These are phyloP conservation scores for Lycium ferocissimum DNA, from an alignment of 257 asterid species.

Conservation along the genomic window DNA sequence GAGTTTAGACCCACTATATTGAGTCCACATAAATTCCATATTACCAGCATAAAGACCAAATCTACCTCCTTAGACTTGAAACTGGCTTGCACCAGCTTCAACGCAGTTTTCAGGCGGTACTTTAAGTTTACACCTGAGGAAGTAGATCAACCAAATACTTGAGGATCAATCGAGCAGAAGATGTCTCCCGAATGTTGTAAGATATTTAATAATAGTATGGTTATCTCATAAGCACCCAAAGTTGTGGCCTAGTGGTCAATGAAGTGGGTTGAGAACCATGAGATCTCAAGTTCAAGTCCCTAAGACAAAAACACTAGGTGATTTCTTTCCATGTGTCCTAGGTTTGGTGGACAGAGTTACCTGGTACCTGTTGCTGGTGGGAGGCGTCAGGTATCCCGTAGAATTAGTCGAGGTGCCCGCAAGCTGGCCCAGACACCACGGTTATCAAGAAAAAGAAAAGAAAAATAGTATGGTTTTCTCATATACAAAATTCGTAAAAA, in stretches of 20 bases:
- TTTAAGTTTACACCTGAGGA: not conserved
- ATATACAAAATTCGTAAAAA: not conserved
- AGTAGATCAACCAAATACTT: not conserved
- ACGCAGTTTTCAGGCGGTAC: not conserved
- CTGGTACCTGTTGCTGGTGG: too few species aligned
- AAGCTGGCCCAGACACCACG: too few species aligned
- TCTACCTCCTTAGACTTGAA: slow-evolving; percentile 20
- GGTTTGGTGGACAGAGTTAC: too few species aligned
- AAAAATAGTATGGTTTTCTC: not conserved
- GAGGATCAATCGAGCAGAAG: not conserved
- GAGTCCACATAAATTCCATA: not conserved
- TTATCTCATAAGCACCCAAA: not conserved
- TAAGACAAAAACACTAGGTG: too few species aligned
- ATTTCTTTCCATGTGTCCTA: too few species aligned
- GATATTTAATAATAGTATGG: not conserved
- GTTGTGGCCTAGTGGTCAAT: too few species aligned
- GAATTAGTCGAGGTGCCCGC: too few species aligned
- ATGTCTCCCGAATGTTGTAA: not conserved
- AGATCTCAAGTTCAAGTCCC: too few species aligned
- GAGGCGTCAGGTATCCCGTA: too few species aligned
- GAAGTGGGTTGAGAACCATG: too few species aligned
- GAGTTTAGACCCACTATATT: not conserved
- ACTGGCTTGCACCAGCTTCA: slow-evolving; percentile 15
- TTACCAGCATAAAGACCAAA: not conserved
- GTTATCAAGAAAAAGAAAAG: too few species aligned